Base-by-base conservation (phyloP, 73 alveolate species). In the Stentor roeselii region DNA sequence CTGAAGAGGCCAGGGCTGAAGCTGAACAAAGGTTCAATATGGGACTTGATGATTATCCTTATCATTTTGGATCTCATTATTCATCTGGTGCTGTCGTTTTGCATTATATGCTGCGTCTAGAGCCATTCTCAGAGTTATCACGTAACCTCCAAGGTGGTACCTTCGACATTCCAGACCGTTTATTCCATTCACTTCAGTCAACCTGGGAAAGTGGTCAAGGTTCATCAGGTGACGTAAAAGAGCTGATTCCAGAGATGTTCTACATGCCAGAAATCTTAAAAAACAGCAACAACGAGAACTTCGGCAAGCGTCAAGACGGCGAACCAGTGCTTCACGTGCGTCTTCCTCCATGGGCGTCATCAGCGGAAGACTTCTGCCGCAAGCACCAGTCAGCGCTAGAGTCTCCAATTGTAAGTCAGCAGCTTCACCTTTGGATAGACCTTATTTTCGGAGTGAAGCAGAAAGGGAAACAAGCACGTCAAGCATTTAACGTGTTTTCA, bases 1-100 rank as follows among this genome's bases (percentile, higher is more conserved):
- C 21, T 30, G 82, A 61, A 6, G 21, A n/a, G 27, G 42, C 58
- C 6, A 61, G 82, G 27, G 21, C 6, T 11, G 42, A 35, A 30
- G 42, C 42, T 61, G 82, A 61, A 14, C 15, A 6, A 30, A 11
- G 82, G 6, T 61, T 61, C 27, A 14, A 11, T 14, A 61, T 35
- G 37, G 37, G 82, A 14, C 82, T 30, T n/a, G 42, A 30, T 61
- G 37, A 61, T 30, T 61, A 61, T 61, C 82, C 37, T 30, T 30
- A 90, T 90, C 99, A 95, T 84, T 94, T 93, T 86, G 99, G 99
- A 0, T 89, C 97, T 59, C 98, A 97, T 86, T 97, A 97, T 86
- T 93, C 98, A 36, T 92, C 94, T 91, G 98, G 99, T n/a, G 98
- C 96, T 41, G 94, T 94, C 32, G 98, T 97, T n/a, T 89, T 97